Evolutionary conservation across 371 early-diverging fungal species (phyloP), one percentile per base, ranked within the genome.

Genomic region (Entomophthora muscae): DNA sequence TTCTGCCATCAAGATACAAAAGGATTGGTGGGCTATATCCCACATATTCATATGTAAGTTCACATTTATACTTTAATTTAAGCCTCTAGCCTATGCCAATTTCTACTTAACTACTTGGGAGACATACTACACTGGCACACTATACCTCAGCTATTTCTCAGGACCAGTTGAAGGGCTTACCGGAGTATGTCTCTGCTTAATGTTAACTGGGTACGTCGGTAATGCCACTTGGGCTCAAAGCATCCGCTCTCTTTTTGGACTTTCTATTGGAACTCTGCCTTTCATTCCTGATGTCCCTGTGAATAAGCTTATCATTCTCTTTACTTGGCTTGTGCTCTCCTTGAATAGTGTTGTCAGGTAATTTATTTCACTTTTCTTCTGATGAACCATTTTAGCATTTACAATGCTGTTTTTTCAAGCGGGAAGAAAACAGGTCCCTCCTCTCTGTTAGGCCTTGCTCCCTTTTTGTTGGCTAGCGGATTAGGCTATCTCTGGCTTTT

Each of bases 161-260:
- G 99, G 98, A 7, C 95, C 98, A 24, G 89, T 94, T 12, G 99
- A 99, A 72, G 97, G 96, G 7, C 81, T 98, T n/a, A 64, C 92
- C 54, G 76, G 86, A 71, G 73, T 83, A 51, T 77, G 79, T 60
- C 63, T 73, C 32, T 68, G 83, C 2, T 78, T 84, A 32, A 55
- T 87, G 58, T 66, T 85, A 31, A 86, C 90, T 22, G 92, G 89
- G 32, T 63, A 83, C 52, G 77, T 75, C 63, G 67, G 67, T 21
- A 64, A 66, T 28, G 26, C 13, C 52, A 61, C 54, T 21, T 68
- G 69, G 69, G 61, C 33, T n/a, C 33, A 59, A 26, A 56, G 61
- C 29, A n/a, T 66, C 3, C 64, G 52, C 12, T 29, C 57, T n/a
- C 12, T 65, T 55, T 53, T 65, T 22, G 58, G 24, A 64, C 0